These are phyloP conservation scores for Ganoderma resinaceum DNA, from an alignment of 1,284 basidiomycete species.

Conservation along the genomic window DNA sequence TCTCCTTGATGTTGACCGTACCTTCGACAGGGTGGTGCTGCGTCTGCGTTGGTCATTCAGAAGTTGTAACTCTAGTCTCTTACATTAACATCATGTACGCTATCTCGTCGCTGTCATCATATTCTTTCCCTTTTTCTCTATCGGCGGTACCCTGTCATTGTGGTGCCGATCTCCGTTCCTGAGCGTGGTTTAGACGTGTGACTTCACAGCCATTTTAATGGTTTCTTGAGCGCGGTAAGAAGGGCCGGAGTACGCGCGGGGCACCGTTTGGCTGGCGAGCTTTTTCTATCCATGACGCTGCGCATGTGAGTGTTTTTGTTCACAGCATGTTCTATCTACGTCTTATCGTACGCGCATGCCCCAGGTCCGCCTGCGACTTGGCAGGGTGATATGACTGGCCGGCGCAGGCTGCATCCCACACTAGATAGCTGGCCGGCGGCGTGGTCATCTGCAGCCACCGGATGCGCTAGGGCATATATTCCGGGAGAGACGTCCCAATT, in stretches of 20 bases:
- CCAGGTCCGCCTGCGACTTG: background rate
- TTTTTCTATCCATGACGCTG: constrained; percentile 20
- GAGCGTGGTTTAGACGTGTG: constrained; percentile 10
- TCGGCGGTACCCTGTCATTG: background rate
- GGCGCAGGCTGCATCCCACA: background rate
- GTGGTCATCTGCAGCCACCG: constrained; percentile 6
- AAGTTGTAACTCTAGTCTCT: constrained; percentile 61
- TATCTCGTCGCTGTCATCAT: constrained; percentile 34
- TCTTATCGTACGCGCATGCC: constrained; percentile 22
- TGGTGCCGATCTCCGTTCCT: constrained; percentile 8
- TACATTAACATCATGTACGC: constrained; percentile 29
- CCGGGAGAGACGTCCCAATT: constrained; percentile 3
- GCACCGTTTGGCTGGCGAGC: constrained; percentile 1
- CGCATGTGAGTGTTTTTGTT: constrained; percentile 26
- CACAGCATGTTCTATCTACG: constrained; percentile 21
- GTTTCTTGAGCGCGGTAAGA: background rate
- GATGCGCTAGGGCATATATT: constrained; percentile 14
- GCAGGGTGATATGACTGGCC: background rate
- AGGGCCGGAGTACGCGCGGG: background rate
- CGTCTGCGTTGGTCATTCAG: constrained; percentile 90
- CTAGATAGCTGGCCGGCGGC: constrained; percentile 16
- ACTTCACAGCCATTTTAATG: background rate
- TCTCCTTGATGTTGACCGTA: constrained; percentile 25
- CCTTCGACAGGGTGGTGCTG: constrained; percentile 81
- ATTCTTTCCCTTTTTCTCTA: background rate